Evolutionary conservation across 345 rosid genomes (phyloP), one percentile per base, ranked within the genome.

Genomic region (Garcia nutans): DNA sequence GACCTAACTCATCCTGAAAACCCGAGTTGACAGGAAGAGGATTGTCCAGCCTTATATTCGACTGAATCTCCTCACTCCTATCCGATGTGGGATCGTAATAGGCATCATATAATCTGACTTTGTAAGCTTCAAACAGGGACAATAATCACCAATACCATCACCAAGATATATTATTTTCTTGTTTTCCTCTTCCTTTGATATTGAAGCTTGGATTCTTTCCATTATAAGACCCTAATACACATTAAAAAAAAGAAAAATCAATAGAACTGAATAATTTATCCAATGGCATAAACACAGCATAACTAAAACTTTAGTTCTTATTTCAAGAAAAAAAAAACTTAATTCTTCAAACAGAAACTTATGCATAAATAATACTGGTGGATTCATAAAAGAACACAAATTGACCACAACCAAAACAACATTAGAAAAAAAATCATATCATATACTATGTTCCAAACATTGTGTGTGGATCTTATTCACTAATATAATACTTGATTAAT

Each of bases 81-180:
- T n/a, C n/a, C n/a, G n/a, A n/a, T n/a, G n/a, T n/a, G n/a, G n/a
- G n/a, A n/a, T n/a, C n/a, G n/a, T n/a, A n/a, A n/a, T n/a, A n/a
- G n/a, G 99, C 97, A 95, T 92, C 79, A 86, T 64, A 68, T 76
- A 78, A 80, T 91, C 97, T 56, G 75, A 68, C 13, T 86, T 74
- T 6, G 54, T 70, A 3, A 95, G 96, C 85, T 81, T 92, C 82
- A 95, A 76, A 76, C 86, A 86, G 0, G 97, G 97, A 72, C 99
- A 95, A 77, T 87, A 95, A 78, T 95, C 99, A 0, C 94, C 97
- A 5, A 54, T 76, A 10, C 99, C 99, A 74, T 95, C 97, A 26
- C 99, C 99, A 8, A 91, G 85, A 65, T 95, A 95, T 12, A 92
- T 83, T 37, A 95, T 87, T 71, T 83, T 88, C 33, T 81, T 84